Percentiles rank a stretch among this genome's conserved stretches.
These are phyloP conservation scores for Dictyostelium brefeldianum DNA, from an alignment of 78 protist genomes.

Conservation along the genomic window DNA sequence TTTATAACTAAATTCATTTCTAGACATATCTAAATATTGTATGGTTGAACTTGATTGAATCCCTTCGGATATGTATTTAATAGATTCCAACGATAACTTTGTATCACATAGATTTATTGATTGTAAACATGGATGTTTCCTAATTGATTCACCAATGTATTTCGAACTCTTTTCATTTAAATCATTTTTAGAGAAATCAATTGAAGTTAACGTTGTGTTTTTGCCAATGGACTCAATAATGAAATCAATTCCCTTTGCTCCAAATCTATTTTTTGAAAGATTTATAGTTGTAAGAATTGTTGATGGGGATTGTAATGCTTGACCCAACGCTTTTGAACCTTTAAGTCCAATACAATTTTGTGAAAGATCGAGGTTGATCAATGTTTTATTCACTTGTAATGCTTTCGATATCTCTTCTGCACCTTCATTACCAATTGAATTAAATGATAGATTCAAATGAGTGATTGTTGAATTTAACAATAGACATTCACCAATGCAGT, in stretches of 20 bases:
- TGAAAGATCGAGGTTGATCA: constrained; percentile 65
- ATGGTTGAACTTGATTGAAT: constrained; percentile 31
- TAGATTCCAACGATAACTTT: constrained; percentile 14
- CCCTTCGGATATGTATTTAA: constrained; percentile 60
- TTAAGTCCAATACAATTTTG: constrained; percentile 84
- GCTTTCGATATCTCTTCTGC: constrained; percentile 80
- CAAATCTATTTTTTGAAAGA: constrained; percentile 75
- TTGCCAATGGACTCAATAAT: constrained; percentile 48
- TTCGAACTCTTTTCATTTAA: constrained; percentile 49
- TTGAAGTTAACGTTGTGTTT: background rate
- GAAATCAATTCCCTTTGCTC: constrained; percentile 65
- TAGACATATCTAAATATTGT: constrained; percentile 42
- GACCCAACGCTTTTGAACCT: constrained; percentile 78
- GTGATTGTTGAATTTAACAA: constrained; percentile 40
- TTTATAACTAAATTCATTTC: constrained; percentile 78
- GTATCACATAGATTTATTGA: constrained; percentile 61
- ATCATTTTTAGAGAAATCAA: constrained; percentile 71
- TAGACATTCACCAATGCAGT: constrained; percentile 53
- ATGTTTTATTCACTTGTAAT: constrained; percentile 30
- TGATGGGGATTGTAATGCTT: constrained; percentile 32
- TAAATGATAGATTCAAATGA: constrained; percentile 48
- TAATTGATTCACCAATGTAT: constrained; percentile 30
- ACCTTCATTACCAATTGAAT: constrained; percentile 83
- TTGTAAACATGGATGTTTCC: constrained; percentile 35
- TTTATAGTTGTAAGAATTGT: constrained; percentile 50